Conservation (phyloP, 1,284 basidiomycete genomes). For the Hemileia vastatrix region DNA sequence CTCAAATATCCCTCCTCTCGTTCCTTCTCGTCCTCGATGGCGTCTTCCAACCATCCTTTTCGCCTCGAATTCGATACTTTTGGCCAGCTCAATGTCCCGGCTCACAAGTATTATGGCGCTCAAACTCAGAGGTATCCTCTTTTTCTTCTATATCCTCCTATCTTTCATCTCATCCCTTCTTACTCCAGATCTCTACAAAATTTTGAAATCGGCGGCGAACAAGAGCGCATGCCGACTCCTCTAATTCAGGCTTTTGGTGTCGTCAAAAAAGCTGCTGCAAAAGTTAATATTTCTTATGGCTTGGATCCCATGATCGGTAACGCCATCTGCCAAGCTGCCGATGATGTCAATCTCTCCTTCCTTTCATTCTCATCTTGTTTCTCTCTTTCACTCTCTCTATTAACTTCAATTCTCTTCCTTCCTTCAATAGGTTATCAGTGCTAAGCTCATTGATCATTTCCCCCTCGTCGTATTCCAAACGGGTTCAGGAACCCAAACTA, state of each 20-base stretch:
- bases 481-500: slow-evolving; percentile 96
- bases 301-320: slow-evolving; percentile 78
- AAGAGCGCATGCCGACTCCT: slow-evolving; percentile 84
- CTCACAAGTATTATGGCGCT: slow-evolving; percentile 94
- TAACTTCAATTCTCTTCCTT: not conserved
- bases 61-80: slow-evolving; percentile 68
- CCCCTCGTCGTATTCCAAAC: slow-evolving; percentile 99
- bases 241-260: slow-evolving; percentile 97
- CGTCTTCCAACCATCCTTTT: slow-evolving; percentile 1
- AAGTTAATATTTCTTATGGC: slow-evolving; percentile 83
- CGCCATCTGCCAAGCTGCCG: slow-evolving; percentile 85
- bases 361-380: not conserved
- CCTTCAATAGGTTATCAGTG: slow-evolving; percentile 71
- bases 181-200: slow-evolving; percentile 73
- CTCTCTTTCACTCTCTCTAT: not conserved
- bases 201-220: slow-evolving; percentile 93
- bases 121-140: slow-evolving; percentile 77
- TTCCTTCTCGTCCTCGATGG: not conserved
- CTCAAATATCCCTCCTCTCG: too few relatives aligned
- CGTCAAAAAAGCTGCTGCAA: slow-evolving; percentile 91
- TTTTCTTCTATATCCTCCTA: slow-evolving; percentile 12
- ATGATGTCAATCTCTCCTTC: slow-evolving; percentile 56
- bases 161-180: not conserved
- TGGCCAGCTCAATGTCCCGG: slow-evolving; percentile 83
- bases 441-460: slow-evolving; percentile 89